Base-by-base conservation (phyloP, 306 rosid species). In the Sicyos baderoa region DNA sequence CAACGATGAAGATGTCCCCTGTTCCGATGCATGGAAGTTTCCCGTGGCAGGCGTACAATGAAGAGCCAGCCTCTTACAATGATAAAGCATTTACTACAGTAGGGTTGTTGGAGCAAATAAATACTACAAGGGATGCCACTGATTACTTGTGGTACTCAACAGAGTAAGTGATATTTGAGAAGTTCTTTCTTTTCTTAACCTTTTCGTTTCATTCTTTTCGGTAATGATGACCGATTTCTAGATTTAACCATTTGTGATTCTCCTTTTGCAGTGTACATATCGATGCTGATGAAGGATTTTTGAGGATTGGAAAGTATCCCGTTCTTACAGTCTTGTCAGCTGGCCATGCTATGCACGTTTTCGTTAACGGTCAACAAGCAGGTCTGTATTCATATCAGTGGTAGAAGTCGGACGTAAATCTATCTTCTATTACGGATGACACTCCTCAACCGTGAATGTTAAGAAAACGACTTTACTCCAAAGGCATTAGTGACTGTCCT, bases 71-170 rank as follows among this genome's bases (percentile, higher is more conserved):
- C 55, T 76, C 91, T 65, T 85, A 88, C 49, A 81, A 74, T 73
- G 96, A 90, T 51, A 80, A 84, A 76, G 74, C 96, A 54, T 88
- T 90, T 77, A 88, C 96, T 0, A 83, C 75, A 45, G 78, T 74
- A 5, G 99, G 99, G 58, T 79, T 93, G 70, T 81, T 90, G 80
- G 99, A 93, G 78, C 99, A 93, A 85, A 79, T 93, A 76, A 93
- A 93, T 80, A 85, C 90, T 75, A 93, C 99, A 44, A 85, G 99
- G 75, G 99, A 93, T 79, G 74, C 82, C 56, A 79, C 99, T 29
- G 99, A 93, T 73, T 90, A 93, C 77, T 78, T 93, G 87, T 93
- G 99, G 99, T 93, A 93, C 86, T 74, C 87, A 54, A 93, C 99
- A 80, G 99, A 93, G 99, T 93, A 81, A 90, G 99, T 93, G 72